Percentiles rank a stretch among this genome's conserved stretches.
These are phyloP conservation scores for Debaryomyces tyrocola DNA, from an alignment of 805 yeast genomes.

Conservation along the genomic window DNA sequence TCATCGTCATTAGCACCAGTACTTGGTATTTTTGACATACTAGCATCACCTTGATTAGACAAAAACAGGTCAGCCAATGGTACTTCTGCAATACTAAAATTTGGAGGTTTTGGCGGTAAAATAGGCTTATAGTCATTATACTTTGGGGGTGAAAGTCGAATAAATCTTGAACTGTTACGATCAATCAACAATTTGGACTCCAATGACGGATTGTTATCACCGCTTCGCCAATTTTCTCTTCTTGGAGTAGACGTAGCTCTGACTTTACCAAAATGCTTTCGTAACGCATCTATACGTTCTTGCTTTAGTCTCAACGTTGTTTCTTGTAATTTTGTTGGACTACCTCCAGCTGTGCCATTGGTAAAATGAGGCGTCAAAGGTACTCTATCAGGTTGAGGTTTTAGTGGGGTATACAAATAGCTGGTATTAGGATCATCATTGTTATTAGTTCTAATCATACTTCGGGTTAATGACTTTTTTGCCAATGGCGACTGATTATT, in stretches of 20 bases:
- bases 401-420: slow-evolving; percentile 37
- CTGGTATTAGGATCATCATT: slow-evolving; percentile 10
- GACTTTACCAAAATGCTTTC: slow-evolving; percentile 30
- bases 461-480: slow-evolving; percentile 12
- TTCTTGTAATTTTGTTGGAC: slow-evolving; percentile 39
- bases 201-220: background rate
- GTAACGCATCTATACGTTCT: slow-evolving; percentile 34
- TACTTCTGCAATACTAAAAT: slow-evolving; percentile 8
- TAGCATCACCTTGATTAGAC: slow-evolving; percentile 1
- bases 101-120: slow-evolving; percentile 23
- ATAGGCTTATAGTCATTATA: slow-evolving; percentile 3
- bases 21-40: slow-evolving; percentile 1
- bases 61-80: background rate
- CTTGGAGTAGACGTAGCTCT: slow-evolving; percentile 17
- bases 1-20: slow-evolving; percentile 7
- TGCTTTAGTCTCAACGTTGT: slow-evolving; percentile 35
- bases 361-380: slow-evolving; percentile 20
- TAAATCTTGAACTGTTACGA: slow-evolving; percentile 2
- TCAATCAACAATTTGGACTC: background rate
- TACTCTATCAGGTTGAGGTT: slow-evolving; percentile 17
- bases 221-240: background rate
- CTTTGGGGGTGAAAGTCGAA: slow-evolving; percentile 11
- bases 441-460: slow-evolving; percentile 1
- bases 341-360: slow-evolving; percentile 17
- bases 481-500: slow-evolving; percentile 36